Evolutionary conservation across 2,329 filamentous ascomycete species (phyloP), one percentile per base, ranked within the genome.

Genomic region (Orbilia blumenaviensis): DNA sequence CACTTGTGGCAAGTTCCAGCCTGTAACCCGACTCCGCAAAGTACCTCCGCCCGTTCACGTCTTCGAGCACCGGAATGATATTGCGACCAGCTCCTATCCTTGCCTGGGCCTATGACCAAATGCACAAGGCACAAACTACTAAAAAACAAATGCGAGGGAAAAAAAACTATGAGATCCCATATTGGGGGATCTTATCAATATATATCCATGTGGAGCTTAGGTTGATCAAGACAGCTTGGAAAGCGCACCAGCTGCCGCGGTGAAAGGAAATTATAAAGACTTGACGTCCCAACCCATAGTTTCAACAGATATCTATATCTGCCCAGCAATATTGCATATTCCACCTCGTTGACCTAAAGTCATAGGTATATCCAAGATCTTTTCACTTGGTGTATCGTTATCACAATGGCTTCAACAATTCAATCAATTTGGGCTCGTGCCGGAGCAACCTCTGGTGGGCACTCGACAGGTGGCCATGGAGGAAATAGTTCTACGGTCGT

Each of bases 111-210:
- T 32, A 42, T 50, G 34, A 32, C 50, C 56, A 62, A 52, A 25
- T n/a, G 52, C 18, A 56, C 52, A 36, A 56, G 52, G 52, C 52
- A 32, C 23, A 23, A 27, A 34, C 25, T 14, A 44, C 9, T 2
- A 36, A 34, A 56, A 38, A 56, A 44, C 21, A 44, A 48, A 42
- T 4, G 38, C 25, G 29, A 36, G 16, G 16, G 52, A 14, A 10
- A 46, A 58, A 29, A 16, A 32, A 58, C 16, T 32, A 67, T 25
- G 50, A 58, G 36, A 67, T 63, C 36, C 42, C 60, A 64, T 25
- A 76, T 69, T 56, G 52, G 32, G 27, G 36, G 21, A 76, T 68
- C 64, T 76, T 64, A 69, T 76, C 72, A 69, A 66, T 69, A 58
- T 64, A 32, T 54, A 63, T 34, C 56, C 56, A 42, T 68, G 58